Evolutionary conservation across 208 protist genomes (phyloP), one percentile per base, ranked within the genome.

Genomic region (Trypanosoma conorhini): DNA sequence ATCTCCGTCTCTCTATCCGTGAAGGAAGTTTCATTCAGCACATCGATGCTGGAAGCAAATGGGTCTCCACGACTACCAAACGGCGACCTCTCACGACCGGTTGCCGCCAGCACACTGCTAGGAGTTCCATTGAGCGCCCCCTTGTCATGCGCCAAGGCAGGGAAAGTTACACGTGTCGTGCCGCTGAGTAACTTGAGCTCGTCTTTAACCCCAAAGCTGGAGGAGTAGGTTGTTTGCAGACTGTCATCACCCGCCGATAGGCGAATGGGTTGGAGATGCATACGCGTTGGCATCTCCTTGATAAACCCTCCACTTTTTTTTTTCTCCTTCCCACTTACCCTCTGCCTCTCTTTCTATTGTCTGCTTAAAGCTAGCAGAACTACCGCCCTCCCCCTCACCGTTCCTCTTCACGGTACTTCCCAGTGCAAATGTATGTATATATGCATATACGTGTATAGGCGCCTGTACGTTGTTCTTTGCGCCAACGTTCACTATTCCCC

Each of bases 131-230:
- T 21, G 9, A 4, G 50, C 50, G 9, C 5, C 31, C 2, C 5
- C 24, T 40, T 28, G 26, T 21, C 9, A 9, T 15, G 17, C 15
- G 31, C 8, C 15, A 60, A 60, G 21, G 55, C n/a, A 22, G 55
- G 28, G 26, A 60, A 60, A 22, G 55, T 60, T 35, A 60, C 55
- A 12, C 55, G 55, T 35, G 55, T 35, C 33, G 50, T 26, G 50
- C 50, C 7, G 19, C 50, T 21, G 26, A 54, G 12, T 12, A 54
- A n/a, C 22, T 54, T 54, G 7, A n/a, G 26, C 50, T 60, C 55
- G 40, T 60, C 31, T 60, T 60, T 60, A 35, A 1, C 5, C 0
- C 17, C 28, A 15, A 60, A 28, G 22, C 10, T 1, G 17, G 22
- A 60, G 3, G 26, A n/a, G 22, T 28, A 4, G 3, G 55, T 31